phyloP scores from a whole-genome alignment of 176 grass and related monocot genomes.

The Eleusine coracana region DNA sequence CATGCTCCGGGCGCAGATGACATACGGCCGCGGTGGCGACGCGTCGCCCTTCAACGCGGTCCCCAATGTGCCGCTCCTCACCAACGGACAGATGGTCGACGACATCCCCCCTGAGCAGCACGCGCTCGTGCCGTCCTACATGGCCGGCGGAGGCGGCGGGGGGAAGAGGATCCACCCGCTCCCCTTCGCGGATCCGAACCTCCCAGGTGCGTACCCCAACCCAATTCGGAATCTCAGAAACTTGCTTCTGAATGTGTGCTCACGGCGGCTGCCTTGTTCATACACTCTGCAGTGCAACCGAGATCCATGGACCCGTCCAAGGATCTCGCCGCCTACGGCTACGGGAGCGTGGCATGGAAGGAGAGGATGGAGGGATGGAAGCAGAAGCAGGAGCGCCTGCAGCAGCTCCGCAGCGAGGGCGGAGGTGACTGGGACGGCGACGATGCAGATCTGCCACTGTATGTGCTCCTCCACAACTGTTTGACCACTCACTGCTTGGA shows the following conservation, averaged over 20 bases:
- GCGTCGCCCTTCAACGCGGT: slow-evolving; percentile 37
- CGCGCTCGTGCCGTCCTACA: slow-evolving; percentile 88
- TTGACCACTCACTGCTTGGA: not conserved
- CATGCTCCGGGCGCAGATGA: slow-evolving; percentile 72
- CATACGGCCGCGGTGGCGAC: slow-evolving; percentile 69
- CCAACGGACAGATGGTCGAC: slow-evolving; percentile 91
- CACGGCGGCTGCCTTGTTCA: not conserved
- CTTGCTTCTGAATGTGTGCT: not conserved
- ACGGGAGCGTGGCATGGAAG: slow-evolving; percentile 93
- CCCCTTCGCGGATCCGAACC: slow-evolving; percentile 72
- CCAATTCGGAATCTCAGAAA: slow-evolving; percentile 8
- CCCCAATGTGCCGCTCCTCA: slow-evolving; percentile 86
- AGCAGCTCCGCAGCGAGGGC: slow-evolving; percentile 54
- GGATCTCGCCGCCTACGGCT: slow-evolving; percentile 86
- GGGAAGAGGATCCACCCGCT: slow-evolving; percentile 92
- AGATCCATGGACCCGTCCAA: slow-evolving; percentile 97
- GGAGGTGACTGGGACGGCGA: slow-evolving; percentile 58
- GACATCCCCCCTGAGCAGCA: slow-evolving; percentile 95
- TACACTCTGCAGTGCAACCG: slow-evolving; percentile 73
- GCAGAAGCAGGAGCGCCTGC: slow-evolving; percentile 77
- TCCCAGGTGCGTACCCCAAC: slow-evolving; percentile 49
- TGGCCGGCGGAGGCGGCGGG: slow-evolving; percentile 52
- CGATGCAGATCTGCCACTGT: slow-evolving; percentile 81
- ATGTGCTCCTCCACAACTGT: slow-evolving; percentile 32
- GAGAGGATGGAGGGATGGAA: slow-evolving; percentile 88